phyloP scores from a whole-genome alignment of 2,329 filamentous ascomycete species.

The Trichoderma sp. region DNA sequence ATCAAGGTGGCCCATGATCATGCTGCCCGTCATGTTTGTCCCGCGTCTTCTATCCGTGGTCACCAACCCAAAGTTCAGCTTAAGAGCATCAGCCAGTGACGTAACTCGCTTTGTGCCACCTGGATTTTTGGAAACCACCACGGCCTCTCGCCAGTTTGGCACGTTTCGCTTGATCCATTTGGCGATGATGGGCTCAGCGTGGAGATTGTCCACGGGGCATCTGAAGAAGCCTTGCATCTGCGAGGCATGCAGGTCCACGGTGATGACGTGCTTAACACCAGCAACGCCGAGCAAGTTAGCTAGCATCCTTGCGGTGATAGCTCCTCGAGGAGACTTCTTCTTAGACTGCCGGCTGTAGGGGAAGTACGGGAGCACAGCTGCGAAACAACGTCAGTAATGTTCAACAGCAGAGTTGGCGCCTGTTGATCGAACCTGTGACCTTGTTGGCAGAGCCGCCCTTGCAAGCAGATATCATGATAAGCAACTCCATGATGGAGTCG shows the following conservation, averaged over 20 bases:
- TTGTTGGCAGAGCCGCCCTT: constrained; percentile 97
- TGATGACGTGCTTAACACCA: constrained; percentile 96
- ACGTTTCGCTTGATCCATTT: constrained; percentile 94
- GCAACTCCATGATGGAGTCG: constrained; percentile 97
- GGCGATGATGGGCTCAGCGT: constrained; percentile 91
- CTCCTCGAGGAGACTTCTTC: constrained; percentile 95
- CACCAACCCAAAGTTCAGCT: constrained; percentile 96
- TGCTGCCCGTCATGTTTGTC: constrained; percentile 72
- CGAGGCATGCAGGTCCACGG: constrained; percentile 92
- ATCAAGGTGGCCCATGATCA: constrained; percentile 69
- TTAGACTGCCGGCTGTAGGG: constrained; percentile 99
- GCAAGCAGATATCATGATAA: constrained; percentile 99
- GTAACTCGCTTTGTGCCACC: constrained; percentile 97
- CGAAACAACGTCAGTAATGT: constrained; percentile 10
- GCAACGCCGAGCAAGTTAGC: constrained; percentile 92
- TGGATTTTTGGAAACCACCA: constrained; percentile 97
- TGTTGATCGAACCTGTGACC: constrained; percentile 70
- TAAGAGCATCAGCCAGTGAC: constrained; percentile 89
- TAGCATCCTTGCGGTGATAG: constrained; percentile 95
- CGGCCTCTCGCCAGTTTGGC: constrained; percentile 80
- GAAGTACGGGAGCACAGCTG: constrained; percentile 89
- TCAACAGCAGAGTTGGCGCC: neutral
- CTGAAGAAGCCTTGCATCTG: constrained; percentile 99
- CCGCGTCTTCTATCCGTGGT: constrained; percentile 73
- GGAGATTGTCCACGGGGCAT: constrained; percentile 94